These are phyloP conservation scores for Hypoxylon cercidicola DNA, from an alignment of 495 filamentous ascomycete genomes.

Conservation along the genomic window DNA sequence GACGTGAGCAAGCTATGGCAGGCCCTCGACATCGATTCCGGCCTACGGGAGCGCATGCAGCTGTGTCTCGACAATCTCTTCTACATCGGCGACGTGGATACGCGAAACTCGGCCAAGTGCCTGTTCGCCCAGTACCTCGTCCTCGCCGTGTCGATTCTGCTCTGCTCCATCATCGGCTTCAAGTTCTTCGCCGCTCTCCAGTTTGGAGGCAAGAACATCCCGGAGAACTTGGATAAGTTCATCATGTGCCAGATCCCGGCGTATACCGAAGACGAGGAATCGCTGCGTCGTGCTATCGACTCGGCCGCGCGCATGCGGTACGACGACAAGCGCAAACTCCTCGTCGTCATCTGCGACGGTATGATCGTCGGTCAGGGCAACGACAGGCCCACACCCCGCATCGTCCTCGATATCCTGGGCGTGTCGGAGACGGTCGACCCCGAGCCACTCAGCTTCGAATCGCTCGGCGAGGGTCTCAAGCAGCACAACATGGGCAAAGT, in stretches of 20 bases:
- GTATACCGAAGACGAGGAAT: conserved; percentile 99
- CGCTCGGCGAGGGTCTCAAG: conserved; percentile 92
- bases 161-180: conserved; percentile 85
- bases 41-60: conserved; percentile 73
- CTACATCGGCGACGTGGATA: conserved; percentile 92
- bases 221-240: conserved; percentile 98
- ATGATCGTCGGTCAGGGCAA: conserved; percentile 99
- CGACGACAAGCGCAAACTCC: conserved; percentile 96
- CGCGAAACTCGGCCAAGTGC: conserved; percentile 86
- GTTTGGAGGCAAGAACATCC: conserved; percentile 88
- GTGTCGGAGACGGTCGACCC: conserved; percentile 93
- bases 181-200: conserved; percentile 98
- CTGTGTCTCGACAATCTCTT: conserved; percentile 94
- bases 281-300: conserved; percentile 94
- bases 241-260: conserved; percentile 97
- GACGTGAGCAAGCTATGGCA: conserved; percentile 90
- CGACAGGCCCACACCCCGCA: conserved; percentile 92
- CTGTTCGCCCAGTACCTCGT: conserved; percentile 91
- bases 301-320: conserved; percentile 96
- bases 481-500: conserved; percentile 99
- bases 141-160: conserved; percentile 85
- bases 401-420: conserved; percentile 96
- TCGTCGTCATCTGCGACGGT: conserved; percentile 95
- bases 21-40: conserved; percentile 65
- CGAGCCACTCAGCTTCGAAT: conserved; percentile 97